Conservation (phyloP, 306 rosid genomes). For the Trifolium subterraneum region DNA sequence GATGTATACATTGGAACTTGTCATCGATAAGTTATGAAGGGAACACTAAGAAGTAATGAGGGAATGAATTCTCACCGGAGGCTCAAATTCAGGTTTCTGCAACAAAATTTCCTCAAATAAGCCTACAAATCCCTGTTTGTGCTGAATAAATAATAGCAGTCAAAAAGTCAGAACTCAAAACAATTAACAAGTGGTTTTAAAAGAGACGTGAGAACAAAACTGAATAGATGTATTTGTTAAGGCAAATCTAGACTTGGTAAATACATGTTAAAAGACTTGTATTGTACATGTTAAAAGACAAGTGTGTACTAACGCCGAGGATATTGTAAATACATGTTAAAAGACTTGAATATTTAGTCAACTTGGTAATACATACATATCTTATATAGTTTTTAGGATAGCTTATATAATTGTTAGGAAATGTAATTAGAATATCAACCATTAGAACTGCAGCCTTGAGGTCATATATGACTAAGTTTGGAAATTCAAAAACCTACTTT, state of each 20-base stretch:
- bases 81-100: constrained; percentile 63
- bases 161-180: constrained; percentile 15
- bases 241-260: constrained; percentile 13
- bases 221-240: background rate
- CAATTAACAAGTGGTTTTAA: constrained; percentile 27
- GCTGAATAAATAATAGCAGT: constrained; percentile 53
- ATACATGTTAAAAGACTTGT: background rate
- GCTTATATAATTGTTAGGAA: background rate
- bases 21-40: background rate
- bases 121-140: constrained; percentile 62
- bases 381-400: constrained; percentile 18
- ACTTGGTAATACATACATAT: background rate
- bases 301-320: background rate
- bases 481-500: background rate
- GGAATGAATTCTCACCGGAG: constrained; percentile 64
- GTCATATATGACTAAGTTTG: background rate
- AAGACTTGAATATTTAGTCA: constrained; percentile 16
- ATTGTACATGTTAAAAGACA: no score
- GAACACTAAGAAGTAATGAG: constrained; percentile 17
- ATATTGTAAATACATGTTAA: background rate
- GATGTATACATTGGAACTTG: background rate
- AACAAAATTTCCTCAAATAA: constrained; percentile 60
- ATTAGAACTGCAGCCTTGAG: constrained; percentile 11
- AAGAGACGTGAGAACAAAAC: constrained; percentile 6
- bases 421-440: constrained; percentile 1